phyloP scores from a whole-genome alignment of 208 protist species.

The Wallacemonas sp. region DNA sequence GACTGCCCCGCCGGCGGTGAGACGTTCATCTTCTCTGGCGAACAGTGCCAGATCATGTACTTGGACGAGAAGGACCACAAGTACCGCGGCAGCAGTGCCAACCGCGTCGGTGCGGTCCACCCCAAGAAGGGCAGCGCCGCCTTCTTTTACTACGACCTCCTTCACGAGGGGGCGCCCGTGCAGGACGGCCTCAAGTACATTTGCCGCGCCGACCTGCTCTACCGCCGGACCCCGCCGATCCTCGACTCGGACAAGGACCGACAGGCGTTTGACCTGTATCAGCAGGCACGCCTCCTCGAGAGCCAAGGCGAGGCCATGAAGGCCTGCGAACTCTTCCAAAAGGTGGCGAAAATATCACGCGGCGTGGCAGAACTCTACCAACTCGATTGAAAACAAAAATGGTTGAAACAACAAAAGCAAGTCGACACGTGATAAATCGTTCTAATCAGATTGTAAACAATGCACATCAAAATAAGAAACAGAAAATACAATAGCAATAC shows the following conservation, averaged over 20 bases:
- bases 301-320: constrained; percentile 65
- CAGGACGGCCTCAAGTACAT: constrained; percentile 80
- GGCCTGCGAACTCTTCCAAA: constrained; percentile 77
- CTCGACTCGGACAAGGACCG: constrained; percentile 55
- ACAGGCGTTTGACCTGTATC: constrained; percentile 74
- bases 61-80: constrained; percentile 50
- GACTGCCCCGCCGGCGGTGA: constrained; percentile 75
- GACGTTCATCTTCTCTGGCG: constrained; percentile 73
- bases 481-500: no score
- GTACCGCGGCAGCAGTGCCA: constrained; percentile 44
- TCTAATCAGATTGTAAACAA: no score
- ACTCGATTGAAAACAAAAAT: no score
- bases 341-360: constrained; percentile 63
- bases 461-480: no score
- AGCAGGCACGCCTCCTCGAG: constrained; percentile 73
- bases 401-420: background rate
- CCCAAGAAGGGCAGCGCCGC: constrained; percentile 74
- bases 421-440: no score
- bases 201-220: constrained; percentile 82
- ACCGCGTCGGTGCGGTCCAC: constrained; percentile 52
- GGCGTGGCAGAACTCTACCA: constrained; percentile 83
- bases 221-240: constrained; percentile 75
- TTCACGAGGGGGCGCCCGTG: constrained; percentile 86
- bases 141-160: constrained; percentile 87
- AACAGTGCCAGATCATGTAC: constrained; percentile 72